Evolutionary conservation across 495 filamentous ascomycete genomes (phyloP).

Genomic region (Xylaria longipes): DNA sequence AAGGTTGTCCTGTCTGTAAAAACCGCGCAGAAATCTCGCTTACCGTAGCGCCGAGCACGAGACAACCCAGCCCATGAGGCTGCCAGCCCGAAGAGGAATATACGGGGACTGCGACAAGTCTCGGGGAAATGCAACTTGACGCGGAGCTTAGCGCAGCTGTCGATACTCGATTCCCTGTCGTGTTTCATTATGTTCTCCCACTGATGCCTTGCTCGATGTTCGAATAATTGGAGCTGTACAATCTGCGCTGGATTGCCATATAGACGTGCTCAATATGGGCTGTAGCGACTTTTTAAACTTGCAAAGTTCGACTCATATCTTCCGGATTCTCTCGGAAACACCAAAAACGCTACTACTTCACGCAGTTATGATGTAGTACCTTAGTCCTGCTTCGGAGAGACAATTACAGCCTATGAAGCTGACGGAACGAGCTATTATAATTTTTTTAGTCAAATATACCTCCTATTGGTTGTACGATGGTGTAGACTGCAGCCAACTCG

Average conservation of each 20-base stretch:
- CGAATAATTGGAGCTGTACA: not conserved
- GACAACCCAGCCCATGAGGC: not conserved
- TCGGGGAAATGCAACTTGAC: not conserved
- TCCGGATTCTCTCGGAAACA: too few relatives aligned
- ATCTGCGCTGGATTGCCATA: not conserved
- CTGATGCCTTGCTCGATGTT: not conserved
- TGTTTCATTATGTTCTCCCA: not conserved
- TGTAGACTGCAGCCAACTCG: not conserved
- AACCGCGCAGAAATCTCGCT: not conserved
- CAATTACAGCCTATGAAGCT: not conserved
- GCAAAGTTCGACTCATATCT: not conserved
- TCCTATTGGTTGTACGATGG: not conserved
- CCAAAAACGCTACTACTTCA: not conserved
- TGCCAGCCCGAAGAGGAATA: not conserved
- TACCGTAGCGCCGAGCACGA: not conserved
- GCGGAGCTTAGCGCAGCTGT: not conserved
- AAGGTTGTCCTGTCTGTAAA: not conserved
- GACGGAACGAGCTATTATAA: not conserved
- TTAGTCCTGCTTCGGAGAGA: not conserved
- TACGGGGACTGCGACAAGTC: not conserved
- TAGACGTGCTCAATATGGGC: not conserved
- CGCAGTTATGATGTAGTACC: too few relatives aligned
- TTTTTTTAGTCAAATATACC: not conserved
- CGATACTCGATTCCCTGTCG: not conserved
- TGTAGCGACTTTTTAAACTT: not conserved